These are phyloP conservation scores for Hanseniaspora pseudoguilliermondii DNA, from an alignment of 805 yeast species.

Conservation along the genomic window DNA sequence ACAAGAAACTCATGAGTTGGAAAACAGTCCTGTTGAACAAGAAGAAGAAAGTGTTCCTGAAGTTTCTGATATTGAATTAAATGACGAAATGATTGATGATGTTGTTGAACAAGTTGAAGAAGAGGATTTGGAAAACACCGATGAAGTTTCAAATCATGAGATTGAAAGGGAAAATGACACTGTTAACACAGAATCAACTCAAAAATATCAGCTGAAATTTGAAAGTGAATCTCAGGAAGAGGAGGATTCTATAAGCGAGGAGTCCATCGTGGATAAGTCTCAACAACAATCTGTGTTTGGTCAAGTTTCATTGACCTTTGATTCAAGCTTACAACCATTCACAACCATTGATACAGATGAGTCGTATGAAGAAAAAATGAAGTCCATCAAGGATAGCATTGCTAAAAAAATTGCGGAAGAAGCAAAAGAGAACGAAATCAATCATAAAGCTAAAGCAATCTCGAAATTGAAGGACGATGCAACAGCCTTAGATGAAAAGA, in stretches of 20 bases:
- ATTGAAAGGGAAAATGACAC: not conserved
- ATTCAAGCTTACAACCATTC: not conserved
- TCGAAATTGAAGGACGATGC: not conserved
- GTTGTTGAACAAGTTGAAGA: conserved; percentile 15
- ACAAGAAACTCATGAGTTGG: not conserved
- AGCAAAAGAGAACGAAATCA: conserved; percentile 15
- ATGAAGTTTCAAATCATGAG: not conserved
- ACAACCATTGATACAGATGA: not conserved
- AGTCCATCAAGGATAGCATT: not conserved
- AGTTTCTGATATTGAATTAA: not conserved
- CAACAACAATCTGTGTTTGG: not conserved
- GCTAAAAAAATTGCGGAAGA: not conserved
- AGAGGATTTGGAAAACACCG: not conserved
- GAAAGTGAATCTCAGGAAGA: conserved; percentile 1
- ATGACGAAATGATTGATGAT: conserved; percentile 14
- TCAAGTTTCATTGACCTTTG: not conserved
- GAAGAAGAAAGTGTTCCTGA: not conserved
- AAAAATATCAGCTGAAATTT: not conserved
- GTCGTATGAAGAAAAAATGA: not conserved
- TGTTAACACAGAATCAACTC: not conserved
- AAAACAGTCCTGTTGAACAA: not conserved
- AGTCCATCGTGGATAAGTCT: not conserved
- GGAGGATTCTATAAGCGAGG: not conserved
- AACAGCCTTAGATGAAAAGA: not conserved
- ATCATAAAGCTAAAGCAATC: not conserved